Evolutionary conservation across 1,284 basidiomycete genomes (phyloP).

Genomic region (Schizophyllum commune): DNA sequence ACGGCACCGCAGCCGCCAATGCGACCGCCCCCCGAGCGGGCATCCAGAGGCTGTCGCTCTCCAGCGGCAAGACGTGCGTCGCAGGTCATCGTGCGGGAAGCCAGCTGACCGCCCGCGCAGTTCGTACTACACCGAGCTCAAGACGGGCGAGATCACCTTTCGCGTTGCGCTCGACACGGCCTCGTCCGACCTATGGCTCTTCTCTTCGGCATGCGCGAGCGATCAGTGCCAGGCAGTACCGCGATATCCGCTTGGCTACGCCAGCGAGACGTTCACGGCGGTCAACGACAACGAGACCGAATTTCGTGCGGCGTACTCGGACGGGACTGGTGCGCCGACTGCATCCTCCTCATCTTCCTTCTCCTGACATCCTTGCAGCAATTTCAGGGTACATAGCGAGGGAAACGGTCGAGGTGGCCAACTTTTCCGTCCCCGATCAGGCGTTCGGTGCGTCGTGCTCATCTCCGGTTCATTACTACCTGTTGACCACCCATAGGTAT

Average conservation of each 20-base stretch:
- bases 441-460: conserved; percentile 46
- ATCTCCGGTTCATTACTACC: conserved; percentile 1
- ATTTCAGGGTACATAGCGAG: conserved; percentile 62
- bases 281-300: conserved; percentile 52
- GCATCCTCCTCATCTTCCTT: conserved; percentile 1
- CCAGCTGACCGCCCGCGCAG: not conserved
- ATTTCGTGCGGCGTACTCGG: conserved; percentile 56
- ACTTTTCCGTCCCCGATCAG: conserved; percentile 52
- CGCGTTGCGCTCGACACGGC: conserved; percentile 69
- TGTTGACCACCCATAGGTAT: conserved; percentile 33
- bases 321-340: conserved; percentile 48
- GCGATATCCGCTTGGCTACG: conserved; percentile 56
- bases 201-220: conserved; percentile 55
- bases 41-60: not conserved
- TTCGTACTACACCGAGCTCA: conserved; percentile 54
- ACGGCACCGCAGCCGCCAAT: not conserved
- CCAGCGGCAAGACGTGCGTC: not conserved
- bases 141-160: conserved; percentile 53
- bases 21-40: not conserved
- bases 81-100: not conserved
- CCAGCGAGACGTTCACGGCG: conserved; percentile 53
- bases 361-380: conserved; percentile 26
- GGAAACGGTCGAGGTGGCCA: conserved; percentile 52
- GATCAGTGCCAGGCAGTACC: conserved; percentile 47
- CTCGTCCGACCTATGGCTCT: conserved; percentile 69